Percentiles rank a stretch among this genome's conserved stretches.
Evolutionary conservation across 1,139 yeast genomes (phyloP).

Genomic region (Geotrichum klebahnii): DNA sequence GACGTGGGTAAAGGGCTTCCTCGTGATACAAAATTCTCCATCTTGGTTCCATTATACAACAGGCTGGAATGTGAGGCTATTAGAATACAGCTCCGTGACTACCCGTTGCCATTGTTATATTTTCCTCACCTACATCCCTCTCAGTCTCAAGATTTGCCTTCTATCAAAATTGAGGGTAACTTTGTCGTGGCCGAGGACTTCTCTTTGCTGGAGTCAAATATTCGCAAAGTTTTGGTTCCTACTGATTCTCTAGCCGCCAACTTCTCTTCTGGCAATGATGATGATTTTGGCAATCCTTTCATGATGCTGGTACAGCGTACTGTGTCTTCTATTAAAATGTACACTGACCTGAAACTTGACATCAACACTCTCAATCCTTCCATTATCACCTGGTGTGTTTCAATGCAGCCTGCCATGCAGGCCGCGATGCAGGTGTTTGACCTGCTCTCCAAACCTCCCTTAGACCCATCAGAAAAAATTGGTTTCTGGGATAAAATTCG

Average conservation of each 20-base stretch:
- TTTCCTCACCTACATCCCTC: constrained; percentile 41
- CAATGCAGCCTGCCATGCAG: constrained; percentile 78
- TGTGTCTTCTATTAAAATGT: constrained; percentile 69
- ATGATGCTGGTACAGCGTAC: constrained; percentile 70
- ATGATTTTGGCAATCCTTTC: constrained; percentile 42
- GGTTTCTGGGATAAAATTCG: constrained; percentile 82
- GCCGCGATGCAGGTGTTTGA: constrained; percentile 77
- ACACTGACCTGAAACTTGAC: constrained; percentile 55
- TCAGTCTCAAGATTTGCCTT: constrained; percentile 37
- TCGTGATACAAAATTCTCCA: constrained; percentile 58
- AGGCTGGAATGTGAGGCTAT: constrained; percentile 50
- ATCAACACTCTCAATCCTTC: constrained; percentile 59
- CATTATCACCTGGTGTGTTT: constrained; percentile 79
- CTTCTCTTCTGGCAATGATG: constrained; percentile 19
- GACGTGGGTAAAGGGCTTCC: constrained; percentile 84
- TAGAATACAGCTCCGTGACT: constrained; percentile 59
- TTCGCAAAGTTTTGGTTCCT: constrained; percentile 62
- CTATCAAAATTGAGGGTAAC: constrained; percentile 45
- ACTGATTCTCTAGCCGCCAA: constrained; percentile 45
- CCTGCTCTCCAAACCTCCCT: constrained; percentile 72
- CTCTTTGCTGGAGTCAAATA: constrained; percentile 45
- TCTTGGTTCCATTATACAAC: constrained; percentile 60
- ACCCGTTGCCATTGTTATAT: constrained; percentile 56
- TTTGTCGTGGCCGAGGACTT: constrained; percentile 55
- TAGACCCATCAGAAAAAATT: constrained; percentile 77